These are phyloP conservation scores for Debaryomyces prosopidis DNA, from an alignment of 805 yeast species.

Conservation along the genomic window DNA sequence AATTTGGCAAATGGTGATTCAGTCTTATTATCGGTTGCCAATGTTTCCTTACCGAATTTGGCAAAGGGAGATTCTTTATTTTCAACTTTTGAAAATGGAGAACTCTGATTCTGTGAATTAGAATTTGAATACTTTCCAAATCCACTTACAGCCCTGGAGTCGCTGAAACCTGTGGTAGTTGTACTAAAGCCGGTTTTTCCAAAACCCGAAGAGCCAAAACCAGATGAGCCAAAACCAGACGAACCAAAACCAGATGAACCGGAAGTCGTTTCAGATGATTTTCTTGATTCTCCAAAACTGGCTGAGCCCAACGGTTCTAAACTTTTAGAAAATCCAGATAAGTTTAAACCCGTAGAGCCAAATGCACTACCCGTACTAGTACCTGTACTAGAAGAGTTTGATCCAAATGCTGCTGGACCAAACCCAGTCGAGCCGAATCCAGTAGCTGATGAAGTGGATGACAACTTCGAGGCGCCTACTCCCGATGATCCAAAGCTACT, in stretches of 20 bases:
- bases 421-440: conserved; percentile 20
- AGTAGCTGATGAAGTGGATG: conserved; percentile 2
- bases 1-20: conserved; percentile 8
- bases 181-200: conserved; percentile 3
- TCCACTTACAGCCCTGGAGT: neutral
- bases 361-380: conserved; percentile 4
- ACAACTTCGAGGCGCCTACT: too few relatives aligned
- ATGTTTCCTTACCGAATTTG: neutral
- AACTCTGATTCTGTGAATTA: neutral
- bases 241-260: conserved; percentile 16
- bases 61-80: conserved; percentile 9
- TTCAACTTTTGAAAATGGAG: neutral
- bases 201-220: conserved; percentile 8
- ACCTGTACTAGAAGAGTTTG: neutral
- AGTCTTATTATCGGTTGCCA: neutral
- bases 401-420: conserved; percentile 15
- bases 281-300: conserved; percentile 8
- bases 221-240: conserved; percentile 6
- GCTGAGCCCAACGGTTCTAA: conserved; percentile 12
- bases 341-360: conserved; percentile 11
- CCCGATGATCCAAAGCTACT: neutral
- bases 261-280: conserved; percentile 8
- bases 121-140: conserved; percentile 1
- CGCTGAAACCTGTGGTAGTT: neutral
- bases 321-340: conserved; percentile 10